A percentile compares a stretch with the other conserved stretches of the same genome.
Conservation (phyloP, 305 asterid species). For the Rubia occidens region DNA sequence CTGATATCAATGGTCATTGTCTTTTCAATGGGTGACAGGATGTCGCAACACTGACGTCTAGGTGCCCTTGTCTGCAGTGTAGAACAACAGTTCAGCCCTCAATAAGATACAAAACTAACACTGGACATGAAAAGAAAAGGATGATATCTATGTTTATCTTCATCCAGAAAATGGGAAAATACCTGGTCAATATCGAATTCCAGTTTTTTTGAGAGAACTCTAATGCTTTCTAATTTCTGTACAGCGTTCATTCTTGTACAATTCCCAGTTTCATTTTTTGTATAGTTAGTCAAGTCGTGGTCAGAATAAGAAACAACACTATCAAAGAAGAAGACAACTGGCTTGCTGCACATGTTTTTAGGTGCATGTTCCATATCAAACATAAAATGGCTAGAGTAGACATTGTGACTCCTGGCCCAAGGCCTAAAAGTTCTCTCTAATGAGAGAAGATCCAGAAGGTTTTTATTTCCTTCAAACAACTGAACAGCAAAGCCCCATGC, state of each 20-base stretch:
- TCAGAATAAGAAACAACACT: constrained; percentile 26
- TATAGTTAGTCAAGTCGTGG: constrained; percentile 41
- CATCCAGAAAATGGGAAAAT: constrained; percentile 11
- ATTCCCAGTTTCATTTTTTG: constrained; percentile 20
- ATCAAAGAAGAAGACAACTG: constrained; percentile 42
- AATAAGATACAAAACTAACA: background rate
- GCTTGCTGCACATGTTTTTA: constrained; percentile 51
- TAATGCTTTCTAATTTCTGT: constrained; percentile 36
- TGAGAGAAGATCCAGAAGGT: constrained; percentile 56
- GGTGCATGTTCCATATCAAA: constrained; percentile 49
- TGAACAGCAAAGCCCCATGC: constrained; percentile 88
- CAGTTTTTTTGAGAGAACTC: constrained; percentile 31
- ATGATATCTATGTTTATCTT: background rate
- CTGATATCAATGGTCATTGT: constrained; percentile 42
- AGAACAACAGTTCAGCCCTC: constrained; percentile 12
- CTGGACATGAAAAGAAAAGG: constrained; percentile 9
- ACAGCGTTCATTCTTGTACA: constrained; percentile 33
- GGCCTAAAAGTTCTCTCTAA: constrained; percentile 60
- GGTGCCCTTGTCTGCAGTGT: constrained; percentile 45
- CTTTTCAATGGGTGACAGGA: constrained; percentile 33
- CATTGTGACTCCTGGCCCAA: constrained; percentile 58
- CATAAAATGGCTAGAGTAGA: constrained; percentile 45
- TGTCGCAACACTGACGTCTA: constrained; percentile 75
- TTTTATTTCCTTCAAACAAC: constrained; percentile 49
- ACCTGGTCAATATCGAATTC: constrained; percentile 47